These are phyloP conservation scores for Adansonia digitata DNA, from an alignment of 345 rosid genomes.

Conservation along the genomic window DNA sequence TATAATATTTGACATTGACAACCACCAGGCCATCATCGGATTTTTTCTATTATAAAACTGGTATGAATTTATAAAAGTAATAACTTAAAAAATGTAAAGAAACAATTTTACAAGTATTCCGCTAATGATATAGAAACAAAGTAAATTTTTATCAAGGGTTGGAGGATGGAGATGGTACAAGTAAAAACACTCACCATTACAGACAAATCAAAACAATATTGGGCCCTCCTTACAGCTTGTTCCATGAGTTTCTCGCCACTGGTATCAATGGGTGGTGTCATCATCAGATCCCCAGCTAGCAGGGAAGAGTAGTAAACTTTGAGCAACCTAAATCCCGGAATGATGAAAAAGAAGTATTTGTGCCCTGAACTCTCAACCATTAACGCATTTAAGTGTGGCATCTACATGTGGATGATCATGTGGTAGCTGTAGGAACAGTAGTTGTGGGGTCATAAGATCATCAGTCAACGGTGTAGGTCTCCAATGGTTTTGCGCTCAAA, in stretches of 20 bases:
- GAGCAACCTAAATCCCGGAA: slow-evolving; percentile 16
- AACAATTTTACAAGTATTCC: slow-evolving; percentile 13
- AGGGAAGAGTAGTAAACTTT: slow-evolving; percentile 22
- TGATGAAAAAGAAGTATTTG: neutral
- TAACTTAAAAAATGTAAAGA: neutral
- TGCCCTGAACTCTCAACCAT: slow-evolving; percentile 7
- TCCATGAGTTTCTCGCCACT: slow-evolving; percentile 3
- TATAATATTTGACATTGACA: neutral
- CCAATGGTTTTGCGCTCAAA: slow-evolving; percentile 54
- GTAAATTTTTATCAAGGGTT: neutral
- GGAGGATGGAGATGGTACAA: slow-evolving; percentile 2
- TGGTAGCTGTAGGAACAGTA: neutral
- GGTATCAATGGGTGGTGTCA: neutral
- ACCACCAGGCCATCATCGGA: neutral
- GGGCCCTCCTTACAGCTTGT: slow-evolving; percentile 8
- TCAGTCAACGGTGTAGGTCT: slow-evolving; percentile 4
- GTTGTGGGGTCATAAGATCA: neutral
- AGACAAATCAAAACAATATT: slow-evolving; percentile 18
- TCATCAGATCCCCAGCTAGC: neutral
- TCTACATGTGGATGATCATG: neutral
- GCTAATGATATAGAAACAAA: slow-evolving; percentile 5
- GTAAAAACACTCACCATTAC: slow-evolving; percentile 8
- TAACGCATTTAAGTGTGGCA: neutral
- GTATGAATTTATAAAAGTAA: neutral
- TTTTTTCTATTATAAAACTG: neutral